These are phyloP conservation scores for Pycnococcus provasolii DNA, from an alignment of 139 green algal species.

Conservation along the genomic window DNA sequence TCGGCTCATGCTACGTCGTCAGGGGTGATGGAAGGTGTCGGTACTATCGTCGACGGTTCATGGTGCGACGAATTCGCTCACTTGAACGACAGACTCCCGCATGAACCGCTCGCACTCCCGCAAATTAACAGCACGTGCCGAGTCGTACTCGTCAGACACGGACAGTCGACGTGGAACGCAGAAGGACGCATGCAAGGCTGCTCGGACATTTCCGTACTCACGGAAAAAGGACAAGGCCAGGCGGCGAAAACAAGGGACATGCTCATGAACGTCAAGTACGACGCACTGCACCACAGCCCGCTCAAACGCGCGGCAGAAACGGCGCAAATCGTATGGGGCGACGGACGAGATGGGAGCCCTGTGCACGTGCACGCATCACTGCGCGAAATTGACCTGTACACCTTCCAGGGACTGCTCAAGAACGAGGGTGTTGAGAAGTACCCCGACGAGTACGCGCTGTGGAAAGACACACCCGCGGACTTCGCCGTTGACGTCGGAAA, in stretches of 20 bases:
- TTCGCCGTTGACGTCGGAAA: slow-evolving; percentile 11
- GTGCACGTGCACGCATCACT: not conserved
- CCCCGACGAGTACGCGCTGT: slow-evolving; percentile 1
- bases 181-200: slow-evolving; percentile 19
- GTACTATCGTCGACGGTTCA: no score
- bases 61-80: no score
- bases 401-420: slow-evolving; percentile 23
- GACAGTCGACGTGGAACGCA: slow-evolving; percentile 24
- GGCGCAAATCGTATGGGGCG: slow-evolving; percentile 17
- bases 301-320: slow-evolving; percentile 12
- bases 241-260: slow-evolving; percentile 12
- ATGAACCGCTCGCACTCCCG: no score
- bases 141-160: slow-evolving; percentile 15
- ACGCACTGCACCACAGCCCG: slow-evolving; percentile 2
- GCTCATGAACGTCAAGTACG: slow-evolving; percentile 8
- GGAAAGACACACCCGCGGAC: slow-evolving; percentile 15
- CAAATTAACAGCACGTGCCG: no score
- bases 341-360: slow-evolving; percentile 3
- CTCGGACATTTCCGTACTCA: slow-evolving; percentile 17
- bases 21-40: no score
- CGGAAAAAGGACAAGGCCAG: slow-evolving; percentile 15
- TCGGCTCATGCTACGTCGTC: no score
- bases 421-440: slow-evolving; percentile 16
- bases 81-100: no score
- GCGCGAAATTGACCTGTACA: slow-evolving; percentile 27